Percentiles rank a stretch among this genome's conserved stretches.
Evolutionary conservation across 371 early-diverging fungal genomes (phyloP).

Genomic region (Mucor saturninus): DNA sequence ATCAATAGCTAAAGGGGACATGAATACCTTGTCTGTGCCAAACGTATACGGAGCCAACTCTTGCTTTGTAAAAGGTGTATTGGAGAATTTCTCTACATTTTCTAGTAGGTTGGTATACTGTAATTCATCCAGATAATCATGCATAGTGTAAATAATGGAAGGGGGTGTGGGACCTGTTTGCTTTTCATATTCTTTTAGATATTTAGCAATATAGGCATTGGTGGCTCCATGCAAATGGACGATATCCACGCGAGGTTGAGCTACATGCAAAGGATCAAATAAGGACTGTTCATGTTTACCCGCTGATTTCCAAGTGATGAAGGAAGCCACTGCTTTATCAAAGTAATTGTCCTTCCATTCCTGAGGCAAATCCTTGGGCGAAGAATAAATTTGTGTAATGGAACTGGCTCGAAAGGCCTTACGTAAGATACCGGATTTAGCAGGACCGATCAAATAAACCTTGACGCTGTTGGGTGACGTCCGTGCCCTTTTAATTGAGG

Average conservation of each 20-base stretch:
- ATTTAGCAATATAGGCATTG: slow-evolving; percentile 58
- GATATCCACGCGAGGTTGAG: slow-evolving; percentile 52
- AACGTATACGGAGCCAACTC: slow-evolving; percentile 36
- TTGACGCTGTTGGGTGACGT: slow-evolving; percentile 25
- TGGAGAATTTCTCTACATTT: slow-evolving; percentile 60
- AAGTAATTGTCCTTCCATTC: slow-evolving; percentile 74
- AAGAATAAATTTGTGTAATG: slow-evolving; percentile 54
- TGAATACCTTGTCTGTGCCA: slow-evolving; percentile 55
- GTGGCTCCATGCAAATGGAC: slow-evolving; percentile 71
- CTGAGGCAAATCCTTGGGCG: slow-evolving; percentile 54
- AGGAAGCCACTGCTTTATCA: slow-evolving; percentile 60
- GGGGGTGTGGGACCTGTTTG: slow-evolving; percentile 52
- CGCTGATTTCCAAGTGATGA: slow-evolving; percentile 56
- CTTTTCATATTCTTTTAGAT: slow-evolving; percentile 37
- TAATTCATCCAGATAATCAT: slow-evolving; percentile 67
- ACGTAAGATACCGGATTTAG: slow-evolving; percentile 49
- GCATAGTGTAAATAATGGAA: slow-evolving; percentile 67
- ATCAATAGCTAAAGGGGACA: slow-evolving; percentile 65
- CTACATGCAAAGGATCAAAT: slow-evolving; percentile 46
- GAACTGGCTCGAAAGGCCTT: slow-evolving; percentile 53
- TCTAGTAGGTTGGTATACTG: slow-evolving; percentile 58
- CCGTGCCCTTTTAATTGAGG: background rate
- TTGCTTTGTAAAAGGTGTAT: slow-evolving; percentile 4
- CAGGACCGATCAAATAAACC: slow-evolving; percentile 65
- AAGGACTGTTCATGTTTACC: slow-evolving; percentile 57